Evolutionary conservation across 2,329 filamentous ascomycete species (phyloP), one percentile per base, ranked within the genome.

Genomic region (Xylaria hypoxylon): DNA sequence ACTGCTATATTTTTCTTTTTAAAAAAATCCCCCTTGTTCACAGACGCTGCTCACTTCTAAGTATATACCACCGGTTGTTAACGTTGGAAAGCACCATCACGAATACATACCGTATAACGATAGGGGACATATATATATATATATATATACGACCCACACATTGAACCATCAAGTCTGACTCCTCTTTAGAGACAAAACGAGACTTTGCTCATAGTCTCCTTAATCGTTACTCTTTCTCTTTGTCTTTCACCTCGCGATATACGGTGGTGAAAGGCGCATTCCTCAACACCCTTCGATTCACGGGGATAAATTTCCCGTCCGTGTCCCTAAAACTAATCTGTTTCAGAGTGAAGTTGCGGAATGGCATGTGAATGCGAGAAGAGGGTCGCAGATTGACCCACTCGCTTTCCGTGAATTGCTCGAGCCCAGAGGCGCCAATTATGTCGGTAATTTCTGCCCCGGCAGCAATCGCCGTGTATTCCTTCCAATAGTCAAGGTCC

Each of bases 341-440:
- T 19, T 40, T 4, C 1, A 1, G 3, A 2, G 66, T 56, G 53
- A 60, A 67, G 6, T 33, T 58, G 22, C 68, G 68, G 60, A 70
- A 69, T 6, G 40, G 44, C 48, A 67, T 44, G 2, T 0, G 1
- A 1, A 19, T 11, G 17, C 24, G 28, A 15, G 1, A 2, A 2
- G 1, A 15, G 5, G 10, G 5, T 7, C 5, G 15, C 13, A 68
- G 13, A 22, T 40, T n/a, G 3, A 5, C 3, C 57, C 45, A 62
- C 33, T 71, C 67, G 8, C 33, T 33, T 47, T 65, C 64, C 22
- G 69, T 70, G 44, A 74, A 73, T 42, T 69, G 65, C 65, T 71
- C 51, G 24, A 77, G 72, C 7, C 75, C 75, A 5, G 75, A 72
- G 35, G 40, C 45, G 24, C 74, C 75, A 28, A 76, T 28, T 6